Evolutionary conservation across 495 filamentous ascomycete genomes (phyloP), one percentile per base, ranked within the genome.

Genomic region (Podospora comata): DNA sequence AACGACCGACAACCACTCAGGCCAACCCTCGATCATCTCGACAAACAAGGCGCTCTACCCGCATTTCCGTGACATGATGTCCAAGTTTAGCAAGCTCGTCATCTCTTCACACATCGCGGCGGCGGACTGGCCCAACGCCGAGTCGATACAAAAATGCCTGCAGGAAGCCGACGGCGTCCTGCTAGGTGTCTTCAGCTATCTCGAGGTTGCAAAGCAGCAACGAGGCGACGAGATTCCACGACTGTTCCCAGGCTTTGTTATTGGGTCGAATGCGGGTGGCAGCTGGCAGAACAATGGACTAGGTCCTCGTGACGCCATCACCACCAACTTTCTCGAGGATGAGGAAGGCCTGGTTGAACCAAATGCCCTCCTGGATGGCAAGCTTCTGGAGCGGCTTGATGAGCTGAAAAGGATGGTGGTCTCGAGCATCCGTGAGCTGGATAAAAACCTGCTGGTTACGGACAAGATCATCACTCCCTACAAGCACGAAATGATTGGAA

Each of bases 1-100:
- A 62, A 98, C 95, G 3, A 99, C 95, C 1, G 95, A 99, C 76
- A 98, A 98, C 72, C 95, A 99, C 76, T 99, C 95, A 13, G 96
- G 96, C 58, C 95, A 97, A 70, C 95, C 96, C 32, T 98, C 95
- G n/a, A 97, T 98, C 75, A 99, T 99, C 65, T 95, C 92, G 7
- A 94, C 93, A 7, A 99, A 99, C 79, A 97, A 97, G 79, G 89
- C 92, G 2, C 83, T 99, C 57, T 97, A 98, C 73, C 95, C 96
- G 32, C 93, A 98, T 80, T 99, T 97, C 79, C 87, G 96, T 62
- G 96, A 97, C 75, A 97, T 97, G 90, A 99, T 99, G 95, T 98
- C 95, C 5, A 92, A 95, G 72, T 98, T 98, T 79, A 98, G 96
- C 53, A 99, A 98, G 78, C 84, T 99, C 53, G 96, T 99, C 26